A percentile compares a stretch with the other conserved stretches of the same genome.
phyloP scores from a whole-genome alignment of 495 filamentous ascomycete genomes.

The Sordaria brevicollis region DNA sequence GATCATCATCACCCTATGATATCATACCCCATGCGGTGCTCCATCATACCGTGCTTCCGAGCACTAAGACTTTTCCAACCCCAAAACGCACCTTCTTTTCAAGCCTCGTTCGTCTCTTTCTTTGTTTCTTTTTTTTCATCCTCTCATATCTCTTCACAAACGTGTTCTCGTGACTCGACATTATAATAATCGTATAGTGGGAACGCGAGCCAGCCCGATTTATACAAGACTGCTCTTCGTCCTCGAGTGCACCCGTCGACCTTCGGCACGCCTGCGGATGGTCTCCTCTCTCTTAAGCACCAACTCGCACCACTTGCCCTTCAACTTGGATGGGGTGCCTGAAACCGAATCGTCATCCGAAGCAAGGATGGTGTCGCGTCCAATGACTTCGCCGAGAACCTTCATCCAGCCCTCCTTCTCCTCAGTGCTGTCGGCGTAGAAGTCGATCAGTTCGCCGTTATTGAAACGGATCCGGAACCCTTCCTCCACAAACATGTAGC shows the following conservation, averaged over 20 bases:
- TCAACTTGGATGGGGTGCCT: conserved; percentile 30
- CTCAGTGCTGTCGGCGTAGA: conserved; percentile 80
- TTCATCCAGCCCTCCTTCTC: conserved; percentile 94
- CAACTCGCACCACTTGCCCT: conserved; percentile 72
- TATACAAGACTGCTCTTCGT: conserved; percentile 45
- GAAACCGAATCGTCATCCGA: conserved; percentile 34
- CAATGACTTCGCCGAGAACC: conserved; percentile 74
- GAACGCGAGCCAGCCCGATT: conserved; percentile 2
- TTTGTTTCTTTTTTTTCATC: not conserved
- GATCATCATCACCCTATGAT: not conserved
- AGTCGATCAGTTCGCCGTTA: conserved; percentile 96
- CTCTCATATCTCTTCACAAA: not conserved
- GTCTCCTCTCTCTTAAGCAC: conserved; percentile 56
- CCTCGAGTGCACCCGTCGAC: conserved; percentile 36
- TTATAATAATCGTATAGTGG: not conserved
- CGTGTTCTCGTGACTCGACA: not conserved
- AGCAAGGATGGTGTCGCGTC: conserved; percentile 38
- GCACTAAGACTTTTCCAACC: not conserved
- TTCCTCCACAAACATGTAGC: conserved; percentile 99
- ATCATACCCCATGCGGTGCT: not conserved
- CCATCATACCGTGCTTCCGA: not conserved
- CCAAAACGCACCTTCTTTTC: not conserved
- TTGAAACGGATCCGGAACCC: conserved; percentile 97
- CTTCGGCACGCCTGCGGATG: conserved; percentile 19
- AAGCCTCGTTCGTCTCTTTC: not conserved